Evolutionary conservation across 1,284 basidiomycete species (phyloP).

Genomic region (Fistulinella cinereoalba): DNA sequence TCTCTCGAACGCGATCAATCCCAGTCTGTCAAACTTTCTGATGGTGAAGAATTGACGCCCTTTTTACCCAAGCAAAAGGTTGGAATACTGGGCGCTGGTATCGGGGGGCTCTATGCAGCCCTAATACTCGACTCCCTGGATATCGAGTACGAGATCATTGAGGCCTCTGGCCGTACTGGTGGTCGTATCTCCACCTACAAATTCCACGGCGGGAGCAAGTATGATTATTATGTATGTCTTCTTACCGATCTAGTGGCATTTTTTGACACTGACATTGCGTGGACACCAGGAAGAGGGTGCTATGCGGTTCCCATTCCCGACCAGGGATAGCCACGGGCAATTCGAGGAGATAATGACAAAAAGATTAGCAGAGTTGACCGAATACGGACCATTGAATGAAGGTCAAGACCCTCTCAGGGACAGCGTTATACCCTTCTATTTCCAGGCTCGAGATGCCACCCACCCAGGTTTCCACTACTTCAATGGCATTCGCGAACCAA

Average conservation of each 20-base stretch:
- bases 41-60: no score
- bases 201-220: slow-evolving; percentile 17
- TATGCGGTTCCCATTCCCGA: slow-evolving; percentile 35
- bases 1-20: no score
- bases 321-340: slow-evolving; percentile 10
- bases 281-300: slow-evolving; percentile 31
- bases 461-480: slow-evolving; percentile 12
- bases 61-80: slow-evolving; percentile 1
- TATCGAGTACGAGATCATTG: slow-evolving; percentile 37
- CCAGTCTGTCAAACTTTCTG: no score
- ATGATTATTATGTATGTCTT: slow-evolving; percentile 19
- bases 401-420: slow-evolving; percentile 5
- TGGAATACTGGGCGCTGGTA: slow-evolving; percentile 27
- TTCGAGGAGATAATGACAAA: slow-evolving; percentile 29
- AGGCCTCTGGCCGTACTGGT: slow-evolving; percentile 30
- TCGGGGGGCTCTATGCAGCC: slow-evolving; percentile 38
- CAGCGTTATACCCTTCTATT: slow-evolving; percentile 14
- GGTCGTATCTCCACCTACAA: slow-evolving; percentile 35
- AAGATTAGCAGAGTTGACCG: slow-evolving; percentile 27
- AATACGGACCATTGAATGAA: slow-evolving; percentile 17
- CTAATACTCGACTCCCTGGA: slow-evolving; percentile 36
- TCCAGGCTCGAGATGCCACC: background rate
- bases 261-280: background rate
- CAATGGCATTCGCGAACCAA: slow-evolving; percentile 9
- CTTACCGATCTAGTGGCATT: background rate